Evolutionary conservation across 768 basidiomycete species (phyloP), one percentile per base, ranked within the genome.

Genomic region (Phlebiopsis flavidoalba): DNA sequence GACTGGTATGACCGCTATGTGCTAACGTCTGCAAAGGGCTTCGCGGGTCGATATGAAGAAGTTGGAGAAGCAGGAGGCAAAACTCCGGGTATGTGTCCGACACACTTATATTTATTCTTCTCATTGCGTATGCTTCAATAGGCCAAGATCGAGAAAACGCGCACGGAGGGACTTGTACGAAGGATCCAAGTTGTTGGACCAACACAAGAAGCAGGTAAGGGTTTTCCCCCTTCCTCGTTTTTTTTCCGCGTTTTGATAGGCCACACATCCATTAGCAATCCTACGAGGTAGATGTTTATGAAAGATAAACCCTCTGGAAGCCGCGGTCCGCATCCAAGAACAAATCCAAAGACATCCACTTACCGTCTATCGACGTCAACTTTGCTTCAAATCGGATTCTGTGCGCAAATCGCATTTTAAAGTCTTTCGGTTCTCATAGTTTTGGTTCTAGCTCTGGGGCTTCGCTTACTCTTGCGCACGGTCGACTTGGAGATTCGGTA

Each of bases 281-380:
- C 19, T 98, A 98, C 75, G 96, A 98, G 71, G 97, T n/a, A 99
- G 71, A 88, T 99, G 86, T 99, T 95, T 77, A 92, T 99, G 91
- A 93, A n/a, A 97, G 89, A 90, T 95, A 76, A 99, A 99, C 74
- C 94, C 97, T 45, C 75, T 99, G 61, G 93, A 95, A 73, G 86
- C 89, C 0, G 83, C 83, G 19, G 76, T n/a, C 81, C 0, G 77
- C 86, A 5, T 76, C 89, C 14, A 96, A 95, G 75, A 93, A 95
- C 73, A 99, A 98, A 80, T 93, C 88, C 78, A 98, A 98, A 73
- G 97, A 99, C 73, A 90, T 99, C 55, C 94, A 97, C 69, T 79
- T 99, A 5, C 89, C 89, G 24, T 88, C 88, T 37, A 97, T 99
- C 76, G 97, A 99, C 69, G 95, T 98, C 72, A 93, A 85, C 70